These are phyloP conservation scores for Xerocomellus amylosporus DNA, from an alignment of 768 basidiomycete species.

Conservation along the genomic window DNA sequence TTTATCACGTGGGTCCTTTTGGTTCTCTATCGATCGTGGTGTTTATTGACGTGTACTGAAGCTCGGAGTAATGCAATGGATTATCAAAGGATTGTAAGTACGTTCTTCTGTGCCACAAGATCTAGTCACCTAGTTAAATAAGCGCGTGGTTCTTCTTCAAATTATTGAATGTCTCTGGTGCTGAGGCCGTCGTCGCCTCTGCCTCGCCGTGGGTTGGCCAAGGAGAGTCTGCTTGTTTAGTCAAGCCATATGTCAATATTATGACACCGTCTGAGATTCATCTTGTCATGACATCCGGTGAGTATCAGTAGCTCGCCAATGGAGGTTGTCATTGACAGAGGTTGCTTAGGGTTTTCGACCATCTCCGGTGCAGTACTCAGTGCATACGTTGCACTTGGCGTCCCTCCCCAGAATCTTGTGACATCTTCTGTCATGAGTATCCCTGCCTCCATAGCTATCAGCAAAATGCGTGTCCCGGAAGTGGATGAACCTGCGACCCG, in stretches of 20 bases:
- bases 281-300: conserved; percentile 83
- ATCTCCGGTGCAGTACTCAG: conserved; percentile 88
- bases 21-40: background rate
- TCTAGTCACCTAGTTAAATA: background rate
- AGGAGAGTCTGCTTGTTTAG: conserved; percentile 85
- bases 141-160: conserved; percentile 95
- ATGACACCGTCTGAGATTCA: conserved; percentile 88
- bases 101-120: background rate
- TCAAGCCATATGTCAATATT: conserved; percentile 76
- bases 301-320: conserved; percentile 8
- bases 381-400: conserved; percentile 78
- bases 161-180: conserved; percentile 87
- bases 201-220: conserved; percentile 94
- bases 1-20: conserved; percentile 59
- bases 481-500: conserved; percentile 82
- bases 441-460: conserved; percentile 90
- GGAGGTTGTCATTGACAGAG: conserved; percentile 1
- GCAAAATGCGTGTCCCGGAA: conserved; percentile 85
- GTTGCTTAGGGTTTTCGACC: conserved; percentile 66
- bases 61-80: conserved; percentile 91
- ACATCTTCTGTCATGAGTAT: conserved; percentile 95
- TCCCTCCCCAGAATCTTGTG: conserved; percentile 75
- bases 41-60: conserved; percentile 15
- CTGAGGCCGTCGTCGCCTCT: conserved; percentile 89
- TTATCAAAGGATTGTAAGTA: conserved; percentile 77